A percentile compares a stretch with the other conserved stretches of the same genome.
Conservation (phyloP, 192 early-diverging fungal genomes). For the Coemansia sp. region DNA sequence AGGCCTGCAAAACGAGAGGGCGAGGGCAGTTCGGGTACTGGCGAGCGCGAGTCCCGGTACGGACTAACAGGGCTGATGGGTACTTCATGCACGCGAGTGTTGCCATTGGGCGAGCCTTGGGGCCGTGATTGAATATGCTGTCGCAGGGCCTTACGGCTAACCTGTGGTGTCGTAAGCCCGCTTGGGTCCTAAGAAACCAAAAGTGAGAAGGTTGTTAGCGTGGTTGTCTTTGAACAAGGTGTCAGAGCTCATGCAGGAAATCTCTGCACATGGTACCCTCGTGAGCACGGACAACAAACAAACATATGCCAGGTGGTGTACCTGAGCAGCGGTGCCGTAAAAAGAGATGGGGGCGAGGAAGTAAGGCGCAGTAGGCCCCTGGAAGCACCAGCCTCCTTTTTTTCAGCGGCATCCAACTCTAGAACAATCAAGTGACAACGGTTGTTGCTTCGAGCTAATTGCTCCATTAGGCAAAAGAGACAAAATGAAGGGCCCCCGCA, state of each 20-base stretch:
- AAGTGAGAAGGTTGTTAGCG: conserved; percentile 2
- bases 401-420: background rate
- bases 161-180: conserved; percentile 45
- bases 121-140: conserved; percentile 18
- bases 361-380: conserved; percentile 1
- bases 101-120: conserved; percentile 9
- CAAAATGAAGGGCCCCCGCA: background rate
- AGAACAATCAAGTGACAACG: conserved; percentile 1
- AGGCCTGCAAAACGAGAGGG: conserved; percentile 24
- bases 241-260: background rate
- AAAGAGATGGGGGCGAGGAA: background rate
- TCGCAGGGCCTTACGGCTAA: conserved; percentile 33
- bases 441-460: background rate
- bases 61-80: conserved; percentile 40
- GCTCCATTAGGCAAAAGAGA: conserved; percentile 1
- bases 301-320: background rate
- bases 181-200: conserved; percentile 28
- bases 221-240: background rate
- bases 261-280: background rate
- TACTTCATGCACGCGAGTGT: conserved; percentile 11
- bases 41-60: conserved; percentile 22
- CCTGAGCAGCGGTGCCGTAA: background rate
- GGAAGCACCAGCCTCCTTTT: conserved; percentile 10
- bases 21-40: conserved; percentile 18
- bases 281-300: conserved; percentile 10